Base-by-base conservation (phyloP, 163 green algal species). In the Chloromonas sp. region DNA sequence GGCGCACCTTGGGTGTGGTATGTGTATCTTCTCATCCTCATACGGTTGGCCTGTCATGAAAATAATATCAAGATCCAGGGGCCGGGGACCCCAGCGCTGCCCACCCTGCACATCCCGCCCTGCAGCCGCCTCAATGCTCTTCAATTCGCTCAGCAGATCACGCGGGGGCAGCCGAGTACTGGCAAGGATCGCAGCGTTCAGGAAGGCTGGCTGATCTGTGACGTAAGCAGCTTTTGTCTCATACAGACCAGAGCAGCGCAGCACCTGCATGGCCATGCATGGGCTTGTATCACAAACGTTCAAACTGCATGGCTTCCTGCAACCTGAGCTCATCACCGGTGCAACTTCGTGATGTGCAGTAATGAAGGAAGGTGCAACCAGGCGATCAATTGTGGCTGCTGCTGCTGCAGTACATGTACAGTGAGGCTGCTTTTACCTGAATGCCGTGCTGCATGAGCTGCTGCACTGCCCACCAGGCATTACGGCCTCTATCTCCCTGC, bases 41-140 rank as follows among this genome's bases (percentile, higher is more conserved):
- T 95, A 59, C 1, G 84, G 14, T 2, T 86, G 60, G 15, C 79
- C 66, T n/a, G 93, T 95, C 82, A 97, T 97, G 81, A 98, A 98
- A 2, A 99, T 93, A 60, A 99, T 96, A 89, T 99, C 97, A 1
- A 99, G 86, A 87, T 99, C 97, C 14, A 99, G 91, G 1, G 95
- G 94, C 2, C 97, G 90, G 0, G 97, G 97, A 0, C 97, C 97
- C 82, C 88, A 97, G 66, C 94, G 89, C 60, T 88, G 84, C 13
- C 85, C 77, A 0, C 57, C 61, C 15, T 98, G 76, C 0, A 87
- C 70, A 3, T 79, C 13, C 71, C 71, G 5, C 5, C 71, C 71
- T 59, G 71, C 71, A 11, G 71, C 76, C 59, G 15, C 77, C 77
- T 81, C 77, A 2, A 81, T 14, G 1, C 13, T 58, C 66, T 84